Evolutionary conservation across 371 early-diverging fungal species (phyloP), one percentile per base, ranked within the genome.

Genomic region (Mortierella sp.): DNA sequence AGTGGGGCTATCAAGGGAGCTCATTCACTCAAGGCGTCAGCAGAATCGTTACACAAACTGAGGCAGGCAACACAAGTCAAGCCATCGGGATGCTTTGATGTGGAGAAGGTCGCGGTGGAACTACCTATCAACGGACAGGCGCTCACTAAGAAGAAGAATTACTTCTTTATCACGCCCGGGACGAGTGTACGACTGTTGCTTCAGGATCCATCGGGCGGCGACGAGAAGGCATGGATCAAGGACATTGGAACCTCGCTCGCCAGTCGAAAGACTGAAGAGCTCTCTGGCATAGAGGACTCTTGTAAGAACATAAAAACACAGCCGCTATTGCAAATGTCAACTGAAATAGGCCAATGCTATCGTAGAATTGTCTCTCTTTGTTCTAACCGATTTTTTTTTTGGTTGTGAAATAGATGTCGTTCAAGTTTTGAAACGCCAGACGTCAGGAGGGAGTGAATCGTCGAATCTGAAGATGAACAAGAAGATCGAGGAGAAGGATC

Each of bases 401-500:
- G 7, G 34, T 13, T 26, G 13, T 34, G 1, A 7, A 40, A 14
- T 64, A 78, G 78, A 74, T 63, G 58, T 78, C n/a, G 70, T 78
- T 6, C 83, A 82, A 55, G 37, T 82, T 6, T 45, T 82, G 37
- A 78, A 71, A 37, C 78, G 73, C 43, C 83, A 75, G 31, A 82
- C 83, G 1, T 66, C 73, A 0, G 75, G 68, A 19, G 44, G 75
- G 16, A 72, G 66, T n/a, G 83, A 77, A 39, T 44, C 67, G 5
- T 81, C 77, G 16, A 73, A 70, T 16, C 47, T 82, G 16, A 77
- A 75, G 52, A 78, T 82, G 83, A 82, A 82, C 64, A 82, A 78
- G 45, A 82, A 75, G 55, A 78, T 82, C 41, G 83, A 82, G 29
- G 78, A 69, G 53, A 75, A 77, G 47, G 76, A 82, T 22, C 10